Evolutionary conservation across 2,329 filamentous ascomycete species (phyloP), one percentile per base, ranked within the genome.

Genomic region (Davidsoniella australis): DNA sequence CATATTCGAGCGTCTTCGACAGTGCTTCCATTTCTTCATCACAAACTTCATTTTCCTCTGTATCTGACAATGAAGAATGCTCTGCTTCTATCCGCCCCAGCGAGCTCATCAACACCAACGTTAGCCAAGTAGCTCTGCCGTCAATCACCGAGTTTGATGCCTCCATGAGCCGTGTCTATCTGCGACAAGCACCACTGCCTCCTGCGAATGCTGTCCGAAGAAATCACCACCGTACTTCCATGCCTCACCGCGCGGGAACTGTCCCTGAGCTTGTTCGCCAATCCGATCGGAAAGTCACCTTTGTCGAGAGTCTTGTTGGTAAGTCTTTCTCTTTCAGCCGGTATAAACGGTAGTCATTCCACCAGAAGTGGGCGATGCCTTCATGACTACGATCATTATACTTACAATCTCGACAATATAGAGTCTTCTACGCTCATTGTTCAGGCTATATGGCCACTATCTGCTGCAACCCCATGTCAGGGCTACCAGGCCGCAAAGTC

Each of bases 361-460:
- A 33, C 12, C 29, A 33, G n/a, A n/a, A n/a, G 29, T 33, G 29
- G 12, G 4, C 4, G 29, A 10, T 33, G 12, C 29, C 3, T 23
- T 23, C 3, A 23, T 5, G 5, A 40, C 18, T 9, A 37, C 48
- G 14, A 24, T 17, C n/a, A 16, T 12, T 14, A 41, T 45, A 44
- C 45, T 53, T 55, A 16, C 38, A 17, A 41, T 29, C 41, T 41
- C 45, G 36, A 14, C 17, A 59, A 57, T 62, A 49, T 73, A 95
- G 89, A 95, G 77, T 94, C 89, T 58, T 91, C 91, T 48, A 91
- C 91, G 49, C 86, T 94, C 65, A 94, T 96, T 64, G 88, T 98
- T 45, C 87, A 95, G 69, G 85, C 84, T 48, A 94, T 98, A 60
- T 98, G 91, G 91, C 88, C 91, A 42, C 73, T 89, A 41, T 93